A percentile compares a stretch with the other conserved stretches of the same genome.
Evolutionary conservation across 2,329 filamentous ascomycete genomes (phyloP).

Genomic region (Esteya vermicola): DNA sequence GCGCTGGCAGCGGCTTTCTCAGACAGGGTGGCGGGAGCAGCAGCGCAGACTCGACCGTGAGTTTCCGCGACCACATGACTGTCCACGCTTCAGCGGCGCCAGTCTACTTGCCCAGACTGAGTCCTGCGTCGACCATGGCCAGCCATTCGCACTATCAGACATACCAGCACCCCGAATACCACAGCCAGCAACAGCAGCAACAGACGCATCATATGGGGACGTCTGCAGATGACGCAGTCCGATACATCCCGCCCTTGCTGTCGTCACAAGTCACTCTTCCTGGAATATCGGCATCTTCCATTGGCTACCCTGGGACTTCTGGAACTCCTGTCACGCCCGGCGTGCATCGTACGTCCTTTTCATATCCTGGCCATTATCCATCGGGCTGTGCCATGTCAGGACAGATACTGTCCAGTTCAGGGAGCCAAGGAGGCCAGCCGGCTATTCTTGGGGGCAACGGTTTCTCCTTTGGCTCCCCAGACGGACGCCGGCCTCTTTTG

Average conservation of each 20-base stretch:
- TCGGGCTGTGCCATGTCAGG: conserved; percentile 1
- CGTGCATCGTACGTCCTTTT: no score
- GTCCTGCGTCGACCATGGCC: neutral
- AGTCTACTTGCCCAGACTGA: neutral
- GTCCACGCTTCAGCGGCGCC: neutral
- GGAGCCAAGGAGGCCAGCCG: conserved; percentile 6
- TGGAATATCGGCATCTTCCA: conserved; percentile 1
- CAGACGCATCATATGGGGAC: neutral
- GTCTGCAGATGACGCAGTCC: neutral
- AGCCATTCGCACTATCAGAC: neutral
- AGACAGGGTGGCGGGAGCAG: neutral
- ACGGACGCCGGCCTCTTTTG: conserved; percentile 3
- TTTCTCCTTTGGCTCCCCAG: conserved; percentile 4
- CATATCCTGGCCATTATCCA: conserved; percentile 2
- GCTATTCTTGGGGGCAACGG: conserved; percentile 3
- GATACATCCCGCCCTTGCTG: conserved; percentile 7
- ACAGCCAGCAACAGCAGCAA: neutral
- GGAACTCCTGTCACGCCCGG: no score
- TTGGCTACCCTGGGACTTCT: conserved; percentile 2
- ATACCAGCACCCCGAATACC: neutral
- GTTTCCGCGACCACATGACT: neutral
- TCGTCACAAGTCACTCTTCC: conserved; percentile 4
- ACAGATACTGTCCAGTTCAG: conserved; percentile 7
- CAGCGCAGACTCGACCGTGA: neutral
- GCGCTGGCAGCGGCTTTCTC: no score